A percentile compares a stretch with the other conserved stretches of the same genome.
Conservation (phyloP, 75 land plant genomes). For the Selaginella tamariscina region DNA sequence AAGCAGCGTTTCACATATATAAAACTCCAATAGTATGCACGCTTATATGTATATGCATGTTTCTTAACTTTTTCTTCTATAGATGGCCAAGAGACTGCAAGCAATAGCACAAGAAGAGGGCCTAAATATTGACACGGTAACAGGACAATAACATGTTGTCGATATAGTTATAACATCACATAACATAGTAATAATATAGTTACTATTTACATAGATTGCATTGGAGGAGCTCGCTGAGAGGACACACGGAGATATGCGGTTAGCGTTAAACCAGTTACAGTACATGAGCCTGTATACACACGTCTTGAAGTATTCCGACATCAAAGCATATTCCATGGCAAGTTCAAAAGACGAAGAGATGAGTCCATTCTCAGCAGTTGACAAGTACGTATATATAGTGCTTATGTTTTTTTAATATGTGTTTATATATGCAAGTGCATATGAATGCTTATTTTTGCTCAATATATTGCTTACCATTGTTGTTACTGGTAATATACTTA, state of each 20-base stretch:
- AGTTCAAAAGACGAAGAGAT: slow-evolving; percentile 92
- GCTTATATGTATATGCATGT: neutral
- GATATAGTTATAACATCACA: no score
- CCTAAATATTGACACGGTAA: slow-evolving; percentile 75
- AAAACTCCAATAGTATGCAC: no score
- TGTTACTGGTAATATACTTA: no score
- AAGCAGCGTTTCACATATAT: no score
- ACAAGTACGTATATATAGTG: slow-evolving; percentile 43
- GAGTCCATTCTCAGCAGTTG: slow-evolving; percentile 90
- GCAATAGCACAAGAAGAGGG: slow-evolving; percentile 75
- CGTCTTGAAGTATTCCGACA: slow-evolving; percentile 66
- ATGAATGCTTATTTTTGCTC: neutral
- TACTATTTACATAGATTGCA: slow-evolving; percentile 42
- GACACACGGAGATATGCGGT: slow-evolving; percentile 93
- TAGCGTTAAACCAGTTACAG: slow-evolving; percentile 93
- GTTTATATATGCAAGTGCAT: neutral
- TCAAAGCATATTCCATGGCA: slow-evolving; percentile 53
- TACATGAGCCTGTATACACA: slow-evolving; percentile 77
- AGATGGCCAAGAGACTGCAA: slow-evolving; percentile 93
- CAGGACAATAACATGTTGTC: neutral
- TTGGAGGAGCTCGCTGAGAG: slow-evolving; percentile 93
- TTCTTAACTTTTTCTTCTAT: neutral
- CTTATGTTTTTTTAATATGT: neutral
- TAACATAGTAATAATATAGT: no score
- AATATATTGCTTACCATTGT: neutral